phyloP scores from a whole-genome alignment of 176 grass and related monocot species.

The Zea mays region Zm-B73-REFERENCE-NAM-5.0 NC_050103.1:151604001-151604500 shows the following conservation, averaged over 20 bases:
- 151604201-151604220: neutral
- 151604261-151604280: slow-evolving; percentile 20
- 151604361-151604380: slow-evolving; percentile 26
- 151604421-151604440: slow-evolving; percentile 30
- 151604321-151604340: slow-evolving; percentile 29
- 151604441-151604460: slow-evolving; percentile 29
- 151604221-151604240: slow-evolving; percentile 23
- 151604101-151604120: slow-evolving; percentile 22
- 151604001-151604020: slow-evolving; percentile 31
- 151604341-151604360: slow-evolving; percentile 28
- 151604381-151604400: slow-evolving; percentile 12
- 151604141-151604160: slow-evolving; percentile 10
- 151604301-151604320: slow-evolving; percentile 11
- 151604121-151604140: neutral
- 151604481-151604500: slow-evolving; percentile 29
- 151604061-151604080: slow-evolving; percentile 8
- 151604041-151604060: slow-evolving; percentile 33
- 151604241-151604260: slow-evolving; percentile 17
- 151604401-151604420: slow-evolving; percentile 3
- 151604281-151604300: slow-evolving; percentile 20
- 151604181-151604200: slow-evolving; percentile 15
- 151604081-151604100: slow-evolving; percentile 28
- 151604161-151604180: no score
- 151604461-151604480: neutral
- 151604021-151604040: slow-evolving; percentile 39